Conservation (phyloP, 2,329 filamentous ascomycete species). For the Aureobasidium sp. region DNA sequence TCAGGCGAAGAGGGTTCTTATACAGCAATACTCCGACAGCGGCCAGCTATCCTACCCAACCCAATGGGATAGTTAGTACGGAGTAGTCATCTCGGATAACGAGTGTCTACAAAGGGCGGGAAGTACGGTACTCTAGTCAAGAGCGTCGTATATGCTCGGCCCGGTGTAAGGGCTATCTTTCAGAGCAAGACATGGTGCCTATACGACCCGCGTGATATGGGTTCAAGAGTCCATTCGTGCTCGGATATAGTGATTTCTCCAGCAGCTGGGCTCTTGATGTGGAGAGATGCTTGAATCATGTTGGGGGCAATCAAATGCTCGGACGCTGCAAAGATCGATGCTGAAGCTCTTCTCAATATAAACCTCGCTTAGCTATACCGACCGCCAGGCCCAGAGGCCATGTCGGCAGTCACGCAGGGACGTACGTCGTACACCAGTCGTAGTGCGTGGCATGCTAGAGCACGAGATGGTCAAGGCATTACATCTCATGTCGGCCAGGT, state of each 20-base stretch:
- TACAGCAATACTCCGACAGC: not conserved
- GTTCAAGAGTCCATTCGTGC: not conserved
- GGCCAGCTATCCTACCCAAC: not conserved
- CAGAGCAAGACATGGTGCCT: not conserved
- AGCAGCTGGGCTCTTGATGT: not conserved
- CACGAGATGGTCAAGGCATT: too few relatives aligned
- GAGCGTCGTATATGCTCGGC: not conserved
- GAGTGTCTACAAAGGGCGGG: not conserved
- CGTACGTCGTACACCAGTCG: too few relatives aligned
- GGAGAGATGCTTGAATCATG: not conserved
- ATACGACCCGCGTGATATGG: not conserved
- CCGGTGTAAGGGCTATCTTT: not conserved
- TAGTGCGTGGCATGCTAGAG: too few relatives aligned
- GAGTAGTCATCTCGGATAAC: not conserved
- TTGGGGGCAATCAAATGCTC: not conserved
- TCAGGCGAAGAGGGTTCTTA: not conserved
- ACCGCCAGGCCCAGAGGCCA: not conserved
- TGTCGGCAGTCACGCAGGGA: not conserved
- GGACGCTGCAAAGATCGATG: not conserved
- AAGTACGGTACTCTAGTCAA: not conserved
- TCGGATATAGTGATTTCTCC: not conserved
- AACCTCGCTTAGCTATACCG: not conserved
- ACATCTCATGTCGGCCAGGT: too few relatives aligned
- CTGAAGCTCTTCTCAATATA: not conserved
- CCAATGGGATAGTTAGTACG: not conserved